A percentile compares a stretch with the other conserved stretches of the same genome.
Conservation (phyloP, 1,139 yeast genomes). For the Nakaseomyces glabratus region DNA sequence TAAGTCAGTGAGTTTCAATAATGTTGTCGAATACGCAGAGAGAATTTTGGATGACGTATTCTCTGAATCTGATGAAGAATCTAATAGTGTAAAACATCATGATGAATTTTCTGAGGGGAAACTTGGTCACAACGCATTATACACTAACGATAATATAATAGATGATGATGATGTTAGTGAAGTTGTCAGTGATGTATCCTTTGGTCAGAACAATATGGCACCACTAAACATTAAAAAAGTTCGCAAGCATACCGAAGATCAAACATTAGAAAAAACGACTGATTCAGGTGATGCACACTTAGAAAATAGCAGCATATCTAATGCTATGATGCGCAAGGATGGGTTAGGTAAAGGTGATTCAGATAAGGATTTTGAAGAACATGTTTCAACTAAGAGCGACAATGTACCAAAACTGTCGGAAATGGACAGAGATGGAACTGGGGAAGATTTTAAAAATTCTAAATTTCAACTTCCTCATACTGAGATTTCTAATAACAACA, state of each 20-base stretch:
- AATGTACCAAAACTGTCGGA: slow-evolving; percentile 5
- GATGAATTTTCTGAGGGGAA: slow-evolving; percentile 27
- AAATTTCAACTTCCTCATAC: no score
- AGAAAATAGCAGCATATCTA: no score
- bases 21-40: slow-evolving; percentile 30
- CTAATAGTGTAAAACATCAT: slow-evolving; percentile 12
- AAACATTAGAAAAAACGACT: slow-evolving; percentile 2
- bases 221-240: slow-evolving; percentile 24
- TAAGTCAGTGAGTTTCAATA: slow-evolving; percentile 34
- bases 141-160: slow-evolving; percentile 1
- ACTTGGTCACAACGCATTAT: slow-evolving; percentile 9
- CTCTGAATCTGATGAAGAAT: slow-evolving; percentile 11
- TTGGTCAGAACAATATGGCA: slow-evolving; percentile 21
- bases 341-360: neutral
- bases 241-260: slow-evolving; percentile 3
- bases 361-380: neutral
- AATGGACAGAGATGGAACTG: no score
- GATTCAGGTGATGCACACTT: neutral
- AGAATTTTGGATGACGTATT: slow-evolving; percentile 24
- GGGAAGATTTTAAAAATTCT: no score
- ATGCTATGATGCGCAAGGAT: no score
- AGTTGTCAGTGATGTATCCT: slow-evolving; percentile 30
- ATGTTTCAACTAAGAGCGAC: slow-evolving; percentile 9
- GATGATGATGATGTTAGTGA: slow-evolving; percentile 31
- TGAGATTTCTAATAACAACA: no score